phyloP scores from a whole-genome alignment of 768 basidiomycete genomes.

The Holtermanniella nyarrowii region DNA sequence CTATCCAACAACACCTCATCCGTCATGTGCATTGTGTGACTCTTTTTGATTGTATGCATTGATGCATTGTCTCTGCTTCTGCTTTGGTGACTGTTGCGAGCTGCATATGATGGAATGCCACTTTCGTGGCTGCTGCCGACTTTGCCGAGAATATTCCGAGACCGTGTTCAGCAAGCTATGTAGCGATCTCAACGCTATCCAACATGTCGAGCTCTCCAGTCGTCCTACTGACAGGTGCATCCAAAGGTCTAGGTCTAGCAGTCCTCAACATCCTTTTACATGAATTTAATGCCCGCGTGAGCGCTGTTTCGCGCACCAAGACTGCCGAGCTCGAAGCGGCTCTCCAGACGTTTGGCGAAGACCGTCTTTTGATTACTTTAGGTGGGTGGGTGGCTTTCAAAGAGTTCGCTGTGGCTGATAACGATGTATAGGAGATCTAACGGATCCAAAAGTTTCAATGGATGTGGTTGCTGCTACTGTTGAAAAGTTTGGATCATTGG shows the following conservation, averaged over 20 bases:
- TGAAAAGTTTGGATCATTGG: constrained; percentile 54
- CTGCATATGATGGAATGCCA: no score
- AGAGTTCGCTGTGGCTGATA: no score
- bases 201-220: constrained; percentile 44
- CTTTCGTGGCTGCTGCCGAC: no score
- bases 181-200: no score
- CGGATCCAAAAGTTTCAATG: constrained; percentile 26
- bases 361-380: constrained; percentile 15
- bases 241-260: constrained; percentile 67
- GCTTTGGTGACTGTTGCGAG: no score
- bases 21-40: no score
- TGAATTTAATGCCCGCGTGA: constrained; percentile 56
- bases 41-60: no score
- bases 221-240: constrained; percentile 75
- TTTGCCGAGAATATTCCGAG: no score
- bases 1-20: not conserved
- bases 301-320: constrained; percentile 62
- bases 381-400: constrained; percentile 1
- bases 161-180: not conserved
- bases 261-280: constrained; percentile 57
- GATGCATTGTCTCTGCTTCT: no score
- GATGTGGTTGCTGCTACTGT: constrained; percentile 50
- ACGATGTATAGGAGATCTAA: constrained; percentile 56
- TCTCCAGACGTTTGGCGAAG: constrained; percentile 10
- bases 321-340: constrained; percentile 53